Base-by-base conservation (phyloP, 108 stramenopile species). In the Epithemia pelagica region DNA sequence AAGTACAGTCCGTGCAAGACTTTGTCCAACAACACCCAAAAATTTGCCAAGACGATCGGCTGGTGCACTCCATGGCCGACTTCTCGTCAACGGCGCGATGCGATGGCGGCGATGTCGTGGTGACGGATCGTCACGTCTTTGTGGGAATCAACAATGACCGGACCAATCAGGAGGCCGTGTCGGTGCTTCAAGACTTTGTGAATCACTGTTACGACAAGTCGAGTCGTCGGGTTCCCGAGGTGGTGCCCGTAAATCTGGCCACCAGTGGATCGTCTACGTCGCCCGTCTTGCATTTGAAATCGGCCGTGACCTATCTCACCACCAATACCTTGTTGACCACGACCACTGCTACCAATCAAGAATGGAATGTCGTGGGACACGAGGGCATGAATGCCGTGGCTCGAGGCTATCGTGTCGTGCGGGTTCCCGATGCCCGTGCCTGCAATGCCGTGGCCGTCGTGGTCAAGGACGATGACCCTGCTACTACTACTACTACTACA, bases 101-200 rank as follows among this genome's bases (percentile, higher is more conserved):
- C 59, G 88, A 89, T 78, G 88, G 88, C 26, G 88, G 88, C 0
- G 88, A 89, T 70, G 82, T 89, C 22, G 55, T 89, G 60, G 78
- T 73, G 58, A 82, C 88, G 0, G 78, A 76, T 0, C 58, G 83
- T 15, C 85, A 89, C 68, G 62, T 89, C 52, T 89, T 86, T 74
- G 85, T 89, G 0, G 88, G 85, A 1, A 24, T 86, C 8, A 78
- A 74, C 21, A 63, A 73, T 25, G 15, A 5, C 5, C 69, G 88
- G 19, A 89, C 88, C 10, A 89, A 89, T 74, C 15, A 58, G 21
- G 60, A 30, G 21, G 85, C 82, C 19, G 65, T 74, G 7, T 27
- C 65, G 23, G 31, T 81, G 18, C 56, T 89, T 61, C 27, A 70
- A 67, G 10, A 46, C 5, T 46, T 46, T 46, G 5, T 46, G 10